phyloP scores from a whole-genome alignment of 2,329 filamentous ascomycete genomes.

The Plenodomus biglobosus region DNA sequence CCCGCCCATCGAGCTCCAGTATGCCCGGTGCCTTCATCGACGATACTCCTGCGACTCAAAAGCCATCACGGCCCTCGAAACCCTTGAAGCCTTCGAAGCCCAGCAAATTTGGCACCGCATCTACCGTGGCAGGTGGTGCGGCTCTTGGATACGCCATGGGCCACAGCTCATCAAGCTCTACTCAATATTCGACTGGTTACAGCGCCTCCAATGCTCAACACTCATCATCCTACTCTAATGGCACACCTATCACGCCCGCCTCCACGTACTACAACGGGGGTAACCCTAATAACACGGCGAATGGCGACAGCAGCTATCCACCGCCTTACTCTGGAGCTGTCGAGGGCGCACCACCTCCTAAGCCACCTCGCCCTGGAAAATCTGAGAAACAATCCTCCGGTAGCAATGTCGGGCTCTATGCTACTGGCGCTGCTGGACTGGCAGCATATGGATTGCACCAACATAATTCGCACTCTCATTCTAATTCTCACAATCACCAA shows the following conservation, averaged over 20 bases:
- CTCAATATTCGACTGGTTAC: conserved; percentile 29
- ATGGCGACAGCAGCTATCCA: conserved; percentile 38
- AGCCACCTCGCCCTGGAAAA: conserved; percentile 42
- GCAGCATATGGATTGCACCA: conserved; percentile 51
- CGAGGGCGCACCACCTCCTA: conserved; percentile 31
- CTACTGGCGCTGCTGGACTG: conserved; percentile 50
- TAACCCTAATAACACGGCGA: conserved; percentile 27
- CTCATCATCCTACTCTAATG: conserved; percentile 28
- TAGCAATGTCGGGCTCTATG: conserved; percentile 49
- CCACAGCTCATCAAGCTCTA: conserved; percentile 34
- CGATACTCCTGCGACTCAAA: conserved; percentile 32
- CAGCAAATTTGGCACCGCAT: conserved; percentile 39
- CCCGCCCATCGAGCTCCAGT: conserved; percentile 28
- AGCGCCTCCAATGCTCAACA: conserved; percentile 28
- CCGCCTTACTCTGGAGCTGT: conserved; percentile 32
- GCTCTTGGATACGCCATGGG: conserved; percentile 47
- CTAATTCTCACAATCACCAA: conserved; percentile 32
- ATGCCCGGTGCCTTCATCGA: conserved; percentile 44
- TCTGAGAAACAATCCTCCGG: conserved; percentile 49
- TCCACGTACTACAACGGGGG: conserved; percentile 32
- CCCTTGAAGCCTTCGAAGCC: conserved; percentile 29
- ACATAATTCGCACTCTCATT: conserved; percentile 36
- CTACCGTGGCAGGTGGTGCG: conserved; percentile 44
- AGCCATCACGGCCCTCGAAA: conserved; percentile 34
- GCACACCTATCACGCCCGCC: conserved; percentile 13